Percentiles rank a stretch among this genome's conserved stretches.
phyloP scores from a whole-genome alignment of 805 yeast species.

The Kurtzmaniella fragi region DNA sequence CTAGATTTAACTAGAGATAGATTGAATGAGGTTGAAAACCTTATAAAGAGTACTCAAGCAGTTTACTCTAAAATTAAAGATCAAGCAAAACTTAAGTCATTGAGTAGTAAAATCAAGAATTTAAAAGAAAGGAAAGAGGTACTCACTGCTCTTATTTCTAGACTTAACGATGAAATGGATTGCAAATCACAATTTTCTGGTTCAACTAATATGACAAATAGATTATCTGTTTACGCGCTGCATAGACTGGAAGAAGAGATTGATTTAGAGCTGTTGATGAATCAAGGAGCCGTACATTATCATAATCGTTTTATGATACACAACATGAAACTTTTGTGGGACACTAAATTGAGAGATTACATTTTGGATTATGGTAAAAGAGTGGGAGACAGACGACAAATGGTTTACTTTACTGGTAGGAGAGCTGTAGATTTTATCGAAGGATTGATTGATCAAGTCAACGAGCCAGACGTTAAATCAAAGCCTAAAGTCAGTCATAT shows the following conservation, averaged over 20 bases:
- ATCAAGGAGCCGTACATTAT: slow-evolving; percentile 32
- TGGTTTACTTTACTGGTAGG: slow-evolving; percentile 41
- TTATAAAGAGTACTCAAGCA: background rate
- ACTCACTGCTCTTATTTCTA: slow-evolving; percentile 20
- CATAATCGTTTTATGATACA: slow-evolving; percentile 71
- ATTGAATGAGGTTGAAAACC: slow-evolving; percentile 9
- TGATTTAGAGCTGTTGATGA: slow-evolving; percentile 15
- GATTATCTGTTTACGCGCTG: slow-evolving; percentile 26
- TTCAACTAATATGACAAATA: slow-evolving; percentile 10
- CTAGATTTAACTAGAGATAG: slow-evolving; percentile 31
- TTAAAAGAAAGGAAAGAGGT: slow-evolving; percentile 19
- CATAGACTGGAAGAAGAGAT: slow-evolving; percentile 22
- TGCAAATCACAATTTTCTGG: slow-evolving; percentile 3
- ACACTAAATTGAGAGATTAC: slow-evolving; percentile 59
- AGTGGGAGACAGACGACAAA: slow-evolving; percentile 38
- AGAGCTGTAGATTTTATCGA: slow-evolving; percentile 48
- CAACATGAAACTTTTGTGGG: slow-evolving; percentile 75
- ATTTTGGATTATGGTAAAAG: slow-evolving; percentile 52
- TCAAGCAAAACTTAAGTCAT: background rate
- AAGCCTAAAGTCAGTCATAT: slow-evolving; percentile 12
- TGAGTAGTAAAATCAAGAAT: slow-evolving; percentile 1
- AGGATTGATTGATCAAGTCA: slow-evolving; percentile 24
- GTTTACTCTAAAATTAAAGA: background rate
- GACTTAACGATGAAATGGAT: slow-evolving; percentile 10
- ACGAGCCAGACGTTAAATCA: slow-evolving; percentile 4